phyloP scores from a whole-genome alignment of 768 basidiomycete genomes.

The Pisolithus tinctorius region DNA sequence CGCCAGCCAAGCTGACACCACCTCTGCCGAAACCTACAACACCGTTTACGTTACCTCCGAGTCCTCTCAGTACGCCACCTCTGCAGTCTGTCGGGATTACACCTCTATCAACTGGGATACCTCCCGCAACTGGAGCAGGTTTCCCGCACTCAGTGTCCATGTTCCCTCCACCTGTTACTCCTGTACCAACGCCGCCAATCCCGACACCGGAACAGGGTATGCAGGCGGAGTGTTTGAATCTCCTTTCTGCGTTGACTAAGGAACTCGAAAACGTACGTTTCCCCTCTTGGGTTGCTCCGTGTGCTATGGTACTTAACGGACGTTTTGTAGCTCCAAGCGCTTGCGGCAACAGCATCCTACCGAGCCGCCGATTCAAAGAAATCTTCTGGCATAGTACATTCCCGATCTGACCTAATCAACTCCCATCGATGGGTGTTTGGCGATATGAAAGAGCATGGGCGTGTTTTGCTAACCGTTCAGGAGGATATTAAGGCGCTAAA shows the following conservation, averaged over 20 bases:
- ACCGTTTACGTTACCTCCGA: constrained; percentile 10
- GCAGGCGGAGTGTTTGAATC: constrained; percentile 53
- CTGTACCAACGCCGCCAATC: constrained; percentile 8
- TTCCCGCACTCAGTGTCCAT: constrained; percentile 1
- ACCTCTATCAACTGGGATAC: background rate
- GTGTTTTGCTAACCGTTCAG: constrained; percentile 28
- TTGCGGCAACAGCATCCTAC: constrained; percentile 33
- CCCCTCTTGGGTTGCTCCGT: background rate
- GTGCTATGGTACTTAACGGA: background rate
- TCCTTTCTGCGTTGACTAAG: constrained; percentile 39
- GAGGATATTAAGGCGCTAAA: constrained; percentile 48
- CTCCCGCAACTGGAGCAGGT: background rate
- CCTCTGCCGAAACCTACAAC: background rate
- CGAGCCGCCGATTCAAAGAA: constrained; percentile 32
- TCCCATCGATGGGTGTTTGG: constrained; percentile 46
- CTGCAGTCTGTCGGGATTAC: background rate
- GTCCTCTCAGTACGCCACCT: constrained; percentile 2
- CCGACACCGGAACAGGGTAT: constrained; percentile 48
- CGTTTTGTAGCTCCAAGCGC: constrained; percentile 34
- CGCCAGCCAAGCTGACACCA: constrained; percentile 2
- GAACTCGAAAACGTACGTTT: constrained; percentile 57
- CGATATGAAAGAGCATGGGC: constrained; percentile 48
- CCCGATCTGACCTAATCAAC: constrained; percentile 41
- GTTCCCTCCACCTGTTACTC: background rate
- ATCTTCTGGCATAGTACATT: constrained; percentile 31